Evolutionary conservation across 2,329 filamentous ascomycete genomes (phyloP).

Genomic region (Xylariaceae sp.): DNA sequence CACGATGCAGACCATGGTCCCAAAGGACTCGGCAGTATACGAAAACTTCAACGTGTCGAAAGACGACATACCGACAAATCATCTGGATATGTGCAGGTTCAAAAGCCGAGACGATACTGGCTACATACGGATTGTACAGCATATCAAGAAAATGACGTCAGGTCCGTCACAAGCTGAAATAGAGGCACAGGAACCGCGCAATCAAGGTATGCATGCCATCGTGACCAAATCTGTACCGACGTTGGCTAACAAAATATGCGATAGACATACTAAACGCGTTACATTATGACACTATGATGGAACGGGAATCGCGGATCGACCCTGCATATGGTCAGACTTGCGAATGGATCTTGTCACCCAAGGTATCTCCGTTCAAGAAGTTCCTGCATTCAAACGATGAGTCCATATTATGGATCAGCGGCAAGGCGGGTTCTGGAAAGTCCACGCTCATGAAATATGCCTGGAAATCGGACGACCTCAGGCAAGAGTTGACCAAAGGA

Average conservation of each 20-base stretch:
- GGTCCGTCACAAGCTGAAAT: constrained; percentile 26
- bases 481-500: constrained; percentile 24
- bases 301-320: constrained; percentile 36
- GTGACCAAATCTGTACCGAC: too few species aligned
- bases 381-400: constrained; percentile 22
- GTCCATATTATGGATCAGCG: constrained; percentile 38
- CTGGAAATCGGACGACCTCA: constrained; percentile 27
- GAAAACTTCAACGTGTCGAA: constrained; percentile 29
- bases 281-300: constrained; percentile 31
- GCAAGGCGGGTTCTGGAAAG: constrained; percentile 46
- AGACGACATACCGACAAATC: constrained; percentile 26
- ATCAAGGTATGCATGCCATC: constrained; percentile 26
- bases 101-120: constrained; percentile 26
- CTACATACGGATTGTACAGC: constrained; percentile 25
- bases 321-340: constrained; percentile 41
- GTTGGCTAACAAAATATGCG: neutral
- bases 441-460: constrained; percentile 47
- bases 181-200: constrained; percentile 29
- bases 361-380: constrained; percentile 21
- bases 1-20: constrained; percentile 29
- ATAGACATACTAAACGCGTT: constrained; percentile 32
- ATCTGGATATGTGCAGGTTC: constrained; percentile 27
- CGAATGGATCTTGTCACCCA: constrained; percentile 40
- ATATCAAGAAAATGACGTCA: constrained; percentile 26
- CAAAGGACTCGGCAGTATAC: constrained; percentile 26